phyloP scores from a whole-genome alignment of 108 stramenopile genomes.

The Nannochloropsis salina region DNA sequence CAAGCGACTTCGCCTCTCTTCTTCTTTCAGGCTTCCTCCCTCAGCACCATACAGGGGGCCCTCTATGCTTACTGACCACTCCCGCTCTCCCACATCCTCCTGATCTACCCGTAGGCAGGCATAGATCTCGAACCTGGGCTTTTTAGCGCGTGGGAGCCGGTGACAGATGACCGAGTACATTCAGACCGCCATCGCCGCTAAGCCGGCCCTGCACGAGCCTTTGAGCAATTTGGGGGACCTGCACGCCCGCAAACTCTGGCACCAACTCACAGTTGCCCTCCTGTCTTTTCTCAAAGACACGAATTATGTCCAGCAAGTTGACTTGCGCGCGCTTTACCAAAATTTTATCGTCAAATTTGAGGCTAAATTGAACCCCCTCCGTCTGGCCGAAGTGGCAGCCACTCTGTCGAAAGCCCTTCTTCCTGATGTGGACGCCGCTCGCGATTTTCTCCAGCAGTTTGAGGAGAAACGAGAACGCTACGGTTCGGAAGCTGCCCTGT shows the following conservation, averaged over 20 bases:
- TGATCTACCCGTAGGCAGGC: too few species aligned
- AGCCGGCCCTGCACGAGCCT: not conserved
- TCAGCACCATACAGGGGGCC: too few species aligned
- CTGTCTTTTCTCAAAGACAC: conserved; percentile 37
- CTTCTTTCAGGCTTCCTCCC: too few species aligned
- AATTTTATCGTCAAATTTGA: not conserved
- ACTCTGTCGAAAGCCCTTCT: not conserved
- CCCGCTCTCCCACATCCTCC: too few species aligned
- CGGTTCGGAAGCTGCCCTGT: not conserved
- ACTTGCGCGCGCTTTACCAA: not conserved
- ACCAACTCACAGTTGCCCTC: conserved; percentile 74
- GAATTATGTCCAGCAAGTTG: not conserved
- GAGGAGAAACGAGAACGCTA: not conserved
- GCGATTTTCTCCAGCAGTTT: not conserved
- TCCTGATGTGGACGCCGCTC: conserved; percentile 1
- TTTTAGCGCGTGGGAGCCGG: too few species aligned
- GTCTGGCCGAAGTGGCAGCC: not conserved
- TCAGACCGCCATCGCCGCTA: not conserved
- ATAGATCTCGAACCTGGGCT: too few species aligned
- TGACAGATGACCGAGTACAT: not conserved
- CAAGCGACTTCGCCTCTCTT: too few species aligned
- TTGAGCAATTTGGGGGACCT: not conserved
- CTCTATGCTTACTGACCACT: too few species aligned
- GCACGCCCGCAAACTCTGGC: conserved; percentile 71
- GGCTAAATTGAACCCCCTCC: not conserved